phyloP scores from a whole-genome alignment of 768 basidiomycete genomes.

The Cystobasidium ongulense region DNA sequence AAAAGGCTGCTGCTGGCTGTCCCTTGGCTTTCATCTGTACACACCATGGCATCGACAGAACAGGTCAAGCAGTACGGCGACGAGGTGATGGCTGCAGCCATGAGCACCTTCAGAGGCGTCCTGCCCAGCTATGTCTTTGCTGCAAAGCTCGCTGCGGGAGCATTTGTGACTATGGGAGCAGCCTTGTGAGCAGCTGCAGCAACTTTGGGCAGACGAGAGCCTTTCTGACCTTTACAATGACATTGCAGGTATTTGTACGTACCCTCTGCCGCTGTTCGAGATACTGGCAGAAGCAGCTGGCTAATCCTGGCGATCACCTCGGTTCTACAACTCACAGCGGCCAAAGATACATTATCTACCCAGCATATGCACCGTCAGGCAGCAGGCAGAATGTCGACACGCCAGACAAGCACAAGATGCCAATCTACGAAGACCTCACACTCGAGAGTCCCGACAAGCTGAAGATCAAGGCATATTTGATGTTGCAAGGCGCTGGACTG shows the following conservation, averaged over 20 bases:
- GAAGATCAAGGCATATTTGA: conserved; percentile 65
- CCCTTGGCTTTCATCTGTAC: too few species aligned
- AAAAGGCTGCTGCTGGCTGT: too few species aligned
- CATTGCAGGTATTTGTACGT: conserved; percentile 10
- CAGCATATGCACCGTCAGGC: conserved; percentile 49
- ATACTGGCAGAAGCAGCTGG: neutral
- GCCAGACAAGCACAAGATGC: conserved; percentile 62
- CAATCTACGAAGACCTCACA: conserved; percentile 61
- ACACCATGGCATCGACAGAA: neutral
- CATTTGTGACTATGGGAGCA: conserved; percentile 32
- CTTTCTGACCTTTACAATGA: neutral
- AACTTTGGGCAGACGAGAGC: neutral
- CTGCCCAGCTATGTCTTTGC: conserved; percentile 37
- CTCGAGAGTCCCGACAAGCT: conserved; percentile 66
- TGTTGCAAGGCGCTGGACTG: conserved; percentile 55
- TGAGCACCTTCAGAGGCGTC: conserved; percentile 41
- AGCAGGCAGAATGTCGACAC: conserved; percentile 67
- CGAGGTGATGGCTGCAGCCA: conserved; percentile 34
- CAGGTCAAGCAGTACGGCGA: neutral
- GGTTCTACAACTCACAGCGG: conserved; percentile 9
- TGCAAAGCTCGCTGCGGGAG: conserved; percentile 24
- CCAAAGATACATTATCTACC: conserved; percentile 25
- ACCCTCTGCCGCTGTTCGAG: neutral
- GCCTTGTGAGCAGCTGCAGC: conserved; percentile 1
- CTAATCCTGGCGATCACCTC: neutral